Evolutionary conservation across 202 grass and related monocot genomes (phyloP), one percentile per base, ranked within the genome.

Genomic region (Schoenoplectus tabernaemontani): DNA sequence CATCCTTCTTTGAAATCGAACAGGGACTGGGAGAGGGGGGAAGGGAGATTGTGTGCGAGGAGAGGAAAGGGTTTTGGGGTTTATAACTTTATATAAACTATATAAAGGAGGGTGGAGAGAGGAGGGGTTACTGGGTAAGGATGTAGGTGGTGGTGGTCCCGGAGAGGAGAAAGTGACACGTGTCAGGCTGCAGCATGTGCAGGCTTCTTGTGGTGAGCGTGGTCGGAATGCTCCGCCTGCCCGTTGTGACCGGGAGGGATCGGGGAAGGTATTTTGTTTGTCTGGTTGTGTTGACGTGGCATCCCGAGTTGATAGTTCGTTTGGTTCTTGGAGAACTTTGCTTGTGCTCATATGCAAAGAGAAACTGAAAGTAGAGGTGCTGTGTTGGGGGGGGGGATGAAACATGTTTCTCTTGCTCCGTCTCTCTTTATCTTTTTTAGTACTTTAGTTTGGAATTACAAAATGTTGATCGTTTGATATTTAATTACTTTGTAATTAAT

Each of bases 191-290:
- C 11, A 46, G 16, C 71, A 20, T 76, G 68, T 68, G 81, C 60
- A 71, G 50, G 60, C 61, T 19, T 58, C 60, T 57, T 59, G 74
- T 81, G 81, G 71, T 72, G 71, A 42, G 46, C 28, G 72, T 76
- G 72, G 72, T 76, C 47, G 48, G 72, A 57, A 32, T n/a, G 23
- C 72, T 20, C 2, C 47, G 57, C 3, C 72, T 76, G 72, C 23
- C 24, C 26, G 46, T 9, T 53, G 71, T 44, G 71, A 9, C 33
- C 30, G 37, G 4, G 3, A 39, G 37, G 37, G 37, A 39, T n/a
- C n/a, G 9, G 7, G 2, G 24, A 0, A 13, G 44, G 44, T 46
- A 17, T 60, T 8, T 69, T 59, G 0, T 78, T 78, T 78, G 53
- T 34, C 57, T 41, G 32, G 33, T 53, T 60, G n/a, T 44, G 56